These are phyloP conservation scores for Ascobolus immersus DNA, from an alignment of 495 filamentous ascomycete genomes.

Conservation along the genomic window DNA sequence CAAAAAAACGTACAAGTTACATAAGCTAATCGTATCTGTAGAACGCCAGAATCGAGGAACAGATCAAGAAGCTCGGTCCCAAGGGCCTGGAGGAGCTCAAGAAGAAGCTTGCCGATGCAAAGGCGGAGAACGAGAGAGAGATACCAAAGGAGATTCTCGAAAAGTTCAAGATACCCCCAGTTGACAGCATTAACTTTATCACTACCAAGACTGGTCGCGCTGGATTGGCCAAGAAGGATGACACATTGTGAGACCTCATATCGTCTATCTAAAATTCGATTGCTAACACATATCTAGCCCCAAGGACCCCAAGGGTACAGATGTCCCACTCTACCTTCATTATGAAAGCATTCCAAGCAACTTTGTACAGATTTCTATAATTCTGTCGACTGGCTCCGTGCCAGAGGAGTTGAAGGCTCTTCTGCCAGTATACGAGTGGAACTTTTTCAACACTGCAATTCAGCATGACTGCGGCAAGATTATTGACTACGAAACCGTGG, in stretches of 20 bases:
- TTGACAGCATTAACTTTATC: conserved; percentile 81
- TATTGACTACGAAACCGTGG: conserved; percentile 73
- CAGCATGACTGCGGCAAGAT: conserved; percentile 46
- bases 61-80: conserved; percentile 35
- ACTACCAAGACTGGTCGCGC: conserved; percentile 65
- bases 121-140: conserved; percentile 54
- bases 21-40: neutral
- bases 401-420: conserved; percentile 56
- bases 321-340: conserved; percentile 69
- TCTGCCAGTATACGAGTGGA: conserved; percentile 57
- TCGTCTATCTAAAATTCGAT: conserved; percentile 3
- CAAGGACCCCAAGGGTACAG: conserved; percentile 26
- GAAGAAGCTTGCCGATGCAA: conserved; percentile 52
- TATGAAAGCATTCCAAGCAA: conserved; percentile 79
- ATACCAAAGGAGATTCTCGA: conserved; percentile 55
- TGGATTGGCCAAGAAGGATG: conserved; percentile 47
- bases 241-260: conserved; percentile 18
- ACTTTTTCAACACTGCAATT: conserved; percentile 84
- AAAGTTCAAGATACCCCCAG: conserved; percentile 53
- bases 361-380: conserved; percentile 59
- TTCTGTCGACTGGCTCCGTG: conserved; percentile 49
- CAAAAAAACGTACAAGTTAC: conserved; percentile 11
- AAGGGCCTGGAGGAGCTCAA: conserved; percentile 43
- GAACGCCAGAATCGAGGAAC: conserved; percentile 24
- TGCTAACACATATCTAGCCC: no score